Evolutionary conservation across 208 protist genomes (phyloP), one percentile per base, ranked within the genome.

Genomic region (Porcisia hertigi): DNA sequence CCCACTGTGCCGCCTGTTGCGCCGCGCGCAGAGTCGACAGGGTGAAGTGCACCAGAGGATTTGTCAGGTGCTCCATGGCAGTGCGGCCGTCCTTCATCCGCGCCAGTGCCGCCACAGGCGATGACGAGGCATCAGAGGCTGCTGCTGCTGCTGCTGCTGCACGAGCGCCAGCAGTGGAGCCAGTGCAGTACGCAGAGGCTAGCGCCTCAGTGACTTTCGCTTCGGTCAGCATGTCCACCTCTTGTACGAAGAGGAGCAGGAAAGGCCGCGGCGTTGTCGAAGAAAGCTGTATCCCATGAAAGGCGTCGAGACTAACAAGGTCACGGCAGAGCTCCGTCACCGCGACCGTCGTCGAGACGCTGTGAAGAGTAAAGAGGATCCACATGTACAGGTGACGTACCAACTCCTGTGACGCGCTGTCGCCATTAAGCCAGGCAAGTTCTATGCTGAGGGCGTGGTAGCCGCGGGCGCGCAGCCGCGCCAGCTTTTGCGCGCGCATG

Each of bases 301-400:
- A 45, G 53, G 79, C 57, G 41, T 93, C 86, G 39, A 91, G 64
- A 6, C 79, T 83, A 30, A 81, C 85, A 41, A 90, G 69, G 54
- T 93, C 86, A 64, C 78, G 83, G 47, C 87, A 82, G 34, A 90
- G 65, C n/a, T 73, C 52, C n/a, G 77, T 63, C n/a, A 78, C 62
- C 20, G 74, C 57, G 36, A 41, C 52, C 18, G 41, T 12, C 59
- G 69, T 57, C 23, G 41, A 9, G 53, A 39, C 18, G 34, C 14
- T 4, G 36, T 82, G 69, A 0, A 30, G 67, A 23, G 73, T n/a
- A 52, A 82, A 75, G 69, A 82, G 73, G 59, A 78, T 52, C 78
- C 78, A 82, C 45, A 74, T 49, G 1, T 71, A 58, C 41, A 82
- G 39, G 18, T 64, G 72, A 12, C 66, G 72, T 25, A 67, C 39